Base-by-base conservation (phyloP, 768 basidiomycete species). In the Thelephora aurantiotincta region DNA sequence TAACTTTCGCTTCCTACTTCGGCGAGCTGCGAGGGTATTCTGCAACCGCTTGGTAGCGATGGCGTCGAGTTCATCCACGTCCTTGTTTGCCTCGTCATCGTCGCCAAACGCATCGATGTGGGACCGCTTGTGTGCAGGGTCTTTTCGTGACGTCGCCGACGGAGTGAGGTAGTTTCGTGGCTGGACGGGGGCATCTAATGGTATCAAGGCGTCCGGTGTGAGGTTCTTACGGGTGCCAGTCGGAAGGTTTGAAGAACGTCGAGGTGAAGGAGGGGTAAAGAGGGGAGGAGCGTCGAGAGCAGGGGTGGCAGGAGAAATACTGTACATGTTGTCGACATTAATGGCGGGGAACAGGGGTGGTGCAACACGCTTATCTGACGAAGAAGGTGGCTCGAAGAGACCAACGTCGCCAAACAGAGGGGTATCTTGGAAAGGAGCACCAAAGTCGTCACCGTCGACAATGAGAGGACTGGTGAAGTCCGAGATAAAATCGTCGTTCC, bases 11-110 rank as follows among this genome's bases (percentile, higher is more conserved):
- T 72, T 72, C 12, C 86, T 71, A 55, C 77, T 80, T 33, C 80
- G 73, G 1, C 87, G 73, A 7, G 88, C 88, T 0, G 87, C 86
- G 5, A 87, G 60, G 1, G 87, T 87, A 51, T 90, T 90, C 63
- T 78, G 75, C 7, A 77, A 70, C 13, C 87, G 74, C 66, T 86
- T 88, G 37, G 69, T 70, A 51, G 75, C 78, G 49, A 82, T 81
- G 55, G 77, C 75, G 59, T 80, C 74, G 55, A 74, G 67, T 52
- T 74, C 73, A 0, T 72, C 70, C 2, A 70, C 61, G 0, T 71
- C 66, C 12, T 74, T 68, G 3, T 56, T 60, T n/a, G 64, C 58
- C 34, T 71, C 68, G 16, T 80, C 76, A 18, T 59, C 69, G 11
- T 53, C 52, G 3, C 65, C 75, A 0, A 70, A 70, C 3, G 41